Evolutionary conservation across 2,329 filamentous ascomycete genomes (phyloP).

Genomic region (Penicillium thymicola): DNA sequence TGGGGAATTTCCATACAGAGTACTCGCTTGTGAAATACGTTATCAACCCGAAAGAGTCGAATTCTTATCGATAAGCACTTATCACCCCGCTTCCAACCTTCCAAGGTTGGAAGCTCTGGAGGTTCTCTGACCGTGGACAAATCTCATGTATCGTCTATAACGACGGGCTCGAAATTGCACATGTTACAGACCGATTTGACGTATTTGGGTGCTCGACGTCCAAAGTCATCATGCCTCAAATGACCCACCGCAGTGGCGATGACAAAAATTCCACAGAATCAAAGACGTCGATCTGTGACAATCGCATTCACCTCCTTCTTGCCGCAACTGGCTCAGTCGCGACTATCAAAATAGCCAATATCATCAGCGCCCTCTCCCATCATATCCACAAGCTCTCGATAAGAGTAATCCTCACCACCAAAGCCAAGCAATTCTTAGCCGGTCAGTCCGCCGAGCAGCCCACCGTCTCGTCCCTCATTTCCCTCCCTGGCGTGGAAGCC

Average conservation of each 20-base stretch:
- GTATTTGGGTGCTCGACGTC: no score
- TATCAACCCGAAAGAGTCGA: not conserved
- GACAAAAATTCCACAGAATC: not conserved
- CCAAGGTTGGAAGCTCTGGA: not conserved
- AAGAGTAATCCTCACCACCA: conserved; percentile 71
- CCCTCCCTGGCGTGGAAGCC: conserved; percentile 68
- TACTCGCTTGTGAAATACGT: no score
- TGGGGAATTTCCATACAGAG: no score
- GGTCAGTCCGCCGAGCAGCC: conserved; percentile 76
- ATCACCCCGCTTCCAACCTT: not conserved
- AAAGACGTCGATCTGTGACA: not conserved
- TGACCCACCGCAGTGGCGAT: not conserved
- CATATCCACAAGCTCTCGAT: conserved; percentile 60
- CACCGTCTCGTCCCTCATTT: conserved; percentile 54
- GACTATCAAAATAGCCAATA: conserved; percentile 72
- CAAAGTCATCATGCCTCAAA: not conserved
- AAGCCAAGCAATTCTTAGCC: conserved; percentile 69
- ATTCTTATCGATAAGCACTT: conserved; percentile 1
- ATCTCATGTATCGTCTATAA: not conserved
- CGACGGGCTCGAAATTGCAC: not conserved
- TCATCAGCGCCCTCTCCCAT: conserved; percentile 49
- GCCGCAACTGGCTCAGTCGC: conserved; percentile 70
- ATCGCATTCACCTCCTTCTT: conserved; percentile 42
- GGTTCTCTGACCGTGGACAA: not conserved
- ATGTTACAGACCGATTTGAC: not conserved